phyloP scores from a whole-genome alignment of 345 rosid species.

The Durio zibethinus region DNA sequence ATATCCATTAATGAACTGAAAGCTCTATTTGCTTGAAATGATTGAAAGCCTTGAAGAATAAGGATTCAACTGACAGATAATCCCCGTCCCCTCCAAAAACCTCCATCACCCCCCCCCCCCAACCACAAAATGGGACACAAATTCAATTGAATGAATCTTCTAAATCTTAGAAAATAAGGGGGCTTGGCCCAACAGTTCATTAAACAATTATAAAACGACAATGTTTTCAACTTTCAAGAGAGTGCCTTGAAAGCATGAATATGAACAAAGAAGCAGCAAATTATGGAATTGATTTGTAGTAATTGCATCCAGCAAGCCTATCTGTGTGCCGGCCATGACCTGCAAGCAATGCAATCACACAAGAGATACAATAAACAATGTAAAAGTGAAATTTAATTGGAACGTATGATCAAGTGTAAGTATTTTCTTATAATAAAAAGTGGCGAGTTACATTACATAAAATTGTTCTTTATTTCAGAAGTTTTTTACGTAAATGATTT shows the following conservation, averaged over 20 bases:
- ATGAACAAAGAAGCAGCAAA: background rate
- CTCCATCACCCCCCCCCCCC: background rate
- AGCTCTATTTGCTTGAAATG: background rate
- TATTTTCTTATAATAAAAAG: too few species aligned
- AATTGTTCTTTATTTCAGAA: background rate
- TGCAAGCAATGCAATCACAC: background rate
- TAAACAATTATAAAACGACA: background rate
- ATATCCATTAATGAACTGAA: background rate
- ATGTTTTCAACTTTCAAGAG: background rate
- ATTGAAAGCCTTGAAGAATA: background rate
- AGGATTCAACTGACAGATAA: background rate
- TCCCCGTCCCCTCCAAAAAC: background rate
- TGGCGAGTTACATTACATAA: too few species aligned
- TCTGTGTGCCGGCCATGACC: constrained; percentile 27
- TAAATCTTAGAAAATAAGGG: background rate
- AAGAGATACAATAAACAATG: background rate
- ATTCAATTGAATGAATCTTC: background rate
- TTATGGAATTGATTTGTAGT: background rate
- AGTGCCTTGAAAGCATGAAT: constrained; percentile 18
- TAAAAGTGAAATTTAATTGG: too few species aligned
- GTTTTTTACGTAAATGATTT: background rate
- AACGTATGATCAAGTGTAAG: too few species aligned
- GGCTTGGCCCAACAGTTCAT: background rate
- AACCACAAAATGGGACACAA: background rate
- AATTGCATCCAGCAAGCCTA: background rate